Conservation (phyloP, 2,329 filamentous ascomycete species). For the Botrytis fabae region DNA sequence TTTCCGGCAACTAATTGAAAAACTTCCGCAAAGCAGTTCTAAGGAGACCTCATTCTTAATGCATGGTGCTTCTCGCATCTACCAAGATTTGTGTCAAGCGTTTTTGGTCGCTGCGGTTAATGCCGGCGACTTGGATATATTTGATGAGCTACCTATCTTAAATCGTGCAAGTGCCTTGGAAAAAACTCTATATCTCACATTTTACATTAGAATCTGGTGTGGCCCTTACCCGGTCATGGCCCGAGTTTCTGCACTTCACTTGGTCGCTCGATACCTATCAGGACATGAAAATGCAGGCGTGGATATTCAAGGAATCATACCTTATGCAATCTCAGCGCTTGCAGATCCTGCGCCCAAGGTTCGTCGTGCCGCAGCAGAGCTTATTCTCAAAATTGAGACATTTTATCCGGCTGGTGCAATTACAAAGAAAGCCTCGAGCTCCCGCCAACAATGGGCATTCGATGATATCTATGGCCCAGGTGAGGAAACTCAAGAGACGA, state of each 20-base stretch:
- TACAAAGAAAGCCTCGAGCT: conserved; percentile 45
- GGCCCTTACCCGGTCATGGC: conserved; percentile 68
- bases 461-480: conserved; percentile 63
- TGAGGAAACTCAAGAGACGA: conserved; percentile 48
- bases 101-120: conserved; percentile 57
- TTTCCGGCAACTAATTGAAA: conserved; percentile 32
- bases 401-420: conserved; percentile 47
- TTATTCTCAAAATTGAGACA: conserved; percentile 58
- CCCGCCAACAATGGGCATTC: conserved; percentile 56
- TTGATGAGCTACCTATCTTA: conserved; percentile 55
- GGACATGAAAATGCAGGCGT: conserved; percentile 49
- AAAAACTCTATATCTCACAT: conserved; percentile 69
- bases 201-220: conserved; percentile 74
- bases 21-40: conserved; percentile 41
- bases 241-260: conserved; percentile 67
- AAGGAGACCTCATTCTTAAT: conserved; percentile 54
- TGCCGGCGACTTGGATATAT: conserved; percentile 41
- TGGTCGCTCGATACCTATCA: conserved; percentile 59
- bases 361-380: conserved; percentile 70
- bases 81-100: conserved; percentile 58
- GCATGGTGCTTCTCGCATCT: conserved; percentile 52
- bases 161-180: conserved; percentile 55
- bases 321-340: conserved; percentile 75
- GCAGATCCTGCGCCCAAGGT: conserved; percentile 74
- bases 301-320: conserved; percentile 79